Base-by-base conservation (phyloP, 805 yeast genomes). In the Metschnikowia peoriensis region DNA sequence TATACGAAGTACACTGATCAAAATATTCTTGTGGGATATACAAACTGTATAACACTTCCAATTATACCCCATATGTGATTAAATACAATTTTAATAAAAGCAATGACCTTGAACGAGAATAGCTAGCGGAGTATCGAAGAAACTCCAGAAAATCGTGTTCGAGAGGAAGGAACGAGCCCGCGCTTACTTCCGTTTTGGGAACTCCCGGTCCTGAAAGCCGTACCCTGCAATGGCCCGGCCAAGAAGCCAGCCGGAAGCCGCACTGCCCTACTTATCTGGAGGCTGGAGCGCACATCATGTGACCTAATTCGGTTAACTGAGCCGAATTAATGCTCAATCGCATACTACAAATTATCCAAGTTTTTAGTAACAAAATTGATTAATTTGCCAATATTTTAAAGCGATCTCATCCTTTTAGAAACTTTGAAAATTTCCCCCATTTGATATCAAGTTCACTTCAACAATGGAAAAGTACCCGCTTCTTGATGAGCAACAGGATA, bases 391-490 rank as follows among this genome's bases (percentile, higher is more conserved):
- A 3, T 32, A 32, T 32, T 10, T 6, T 32, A 32, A 12, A 9
- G 14, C 6, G 10, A 12, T 32, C 14, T 32, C 10, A 32, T n/a
- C 14, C 14, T 32, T 32, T 10, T 10, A 32, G 35, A 32, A 32
- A 32, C 10, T 12, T 2, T 32, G 2, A 12, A 32, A 32, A 10
- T 32, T 32, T 2, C 35, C 14, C 35, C 14, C 35, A 32, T 3
- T 6, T 22, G 22, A 22, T 32, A 32, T 6, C 35, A 32, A 32
- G 3, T 6, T 32, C 6, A 32, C 35, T 12, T 10, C 10, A 32
- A 40, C 15, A 38, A 48, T 51, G 34, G 65, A 62, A 53, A 63
- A 63, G 40, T 55, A 54, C 11, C 56, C 46, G 35, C 49, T 50
- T 43, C 52, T 50, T 41, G 37, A 29, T 34, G 52, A 32, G 17